Conservation (phyloP, 441 rosid genomes). For the Dalechampia spathulata region DNA sequence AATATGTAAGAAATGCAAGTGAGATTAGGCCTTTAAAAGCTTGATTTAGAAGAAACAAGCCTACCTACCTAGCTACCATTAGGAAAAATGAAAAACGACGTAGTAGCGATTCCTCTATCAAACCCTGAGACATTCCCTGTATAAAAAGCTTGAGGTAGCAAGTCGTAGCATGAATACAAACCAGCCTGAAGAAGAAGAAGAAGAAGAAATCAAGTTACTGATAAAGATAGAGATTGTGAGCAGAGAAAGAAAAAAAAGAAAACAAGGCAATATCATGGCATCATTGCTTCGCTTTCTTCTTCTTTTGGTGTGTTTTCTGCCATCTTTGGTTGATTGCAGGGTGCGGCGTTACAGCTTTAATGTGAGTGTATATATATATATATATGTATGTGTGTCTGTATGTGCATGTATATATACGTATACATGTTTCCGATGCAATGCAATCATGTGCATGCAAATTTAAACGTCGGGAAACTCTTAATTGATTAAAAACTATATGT, state of each 20-base stretch:
- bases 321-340: constrained; percentile 45
- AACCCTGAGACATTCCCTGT: constrained; percentile 9
- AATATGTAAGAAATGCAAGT: constrained; percentile 28
- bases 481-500: too few species aligned
- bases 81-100: constrained; percentile 45
- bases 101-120: constrained; percentile 26
- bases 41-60: constrained; percentile 47
- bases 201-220: neutral
- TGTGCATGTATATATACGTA: too few species aligned
- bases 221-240: constrained; percentile 6
- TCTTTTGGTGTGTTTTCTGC: constrained; percentile 42
- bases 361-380: constrained; percentile 41
- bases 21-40: constrained; percentile 24
- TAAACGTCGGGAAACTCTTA: too few species aligned
- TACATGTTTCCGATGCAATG: too few species aligned
- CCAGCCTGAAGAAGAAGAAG: neutral
- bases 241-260: neutral
- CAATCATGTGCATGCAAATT: too few species aligned
- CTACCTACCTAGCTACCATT: constrained; percentile 39
- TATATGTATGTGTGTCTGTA: too few species aligned
- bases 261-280: constrained; percentile 18
- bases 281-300: constrained; percentile 34
- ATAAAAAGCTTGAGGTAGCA: constrained; percentile 40
- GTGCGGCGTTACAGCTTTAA: constrained; percentile 72
- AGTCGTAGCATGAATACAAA: constrained; percentile 28